Evolutionary conservation across 164 flowering plant genomes (phyloP).

Genomic region (Nymphaea colorata): DNA sequence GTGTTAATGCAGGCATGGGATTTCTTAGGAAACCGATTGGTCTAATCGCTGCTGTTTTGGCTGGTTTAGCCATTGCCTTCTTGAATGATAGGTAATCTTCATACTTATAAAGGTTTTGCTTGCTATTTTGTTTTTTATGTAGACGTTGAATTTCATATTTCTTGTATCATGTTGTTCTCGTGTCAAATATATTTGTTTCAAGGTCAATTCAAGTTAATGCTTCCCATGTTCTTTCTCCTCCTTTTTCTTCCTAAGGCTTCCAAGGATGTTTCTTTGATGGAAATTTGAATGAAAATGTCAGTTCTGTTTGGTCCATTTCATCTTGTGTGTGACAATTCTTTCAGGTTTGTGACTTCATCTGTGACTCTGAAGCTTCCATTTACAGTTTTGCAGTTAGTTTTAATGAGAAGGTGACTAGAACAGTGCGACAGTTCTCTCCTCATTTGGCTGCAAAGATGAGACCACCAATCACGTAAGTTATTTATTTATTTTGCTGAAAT

Average conservation of each 20-base stretch:
- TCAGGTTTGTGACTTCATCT: neutral
- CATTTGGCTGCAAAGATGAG: slow-evolving; percentile 98
- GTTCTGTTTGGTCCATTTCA: too few species aligned
- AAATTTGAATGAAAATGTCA: too few species aligned
- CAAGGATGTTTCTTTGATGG: too few species aligned
- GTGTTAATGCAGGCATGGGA: slow-evolving; percentile 47
- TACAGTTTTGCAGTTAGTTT: slow-evolving; percentile 96
- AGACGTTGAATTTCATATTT: neutral
- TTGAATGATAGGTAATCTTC: slow-evolving; percentile 75
- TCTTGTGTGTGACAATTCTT: neutral
- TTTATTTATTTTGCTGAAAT: neutral
- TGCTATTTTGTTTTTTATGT: neutral
- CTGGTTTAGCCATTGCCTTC: slow-evolving; percentile 69
- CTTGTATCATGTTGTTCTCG: neutral
- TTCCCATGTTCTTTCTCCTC: too few species aligned
- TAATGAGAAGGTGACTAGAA: slow-evolving; percentile 90
- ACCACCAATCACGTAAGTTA: slow-evolving; percentile 76
- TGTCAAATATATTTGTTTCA: too few species aligned
- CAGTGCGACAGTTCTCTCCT: slow-evolving; percentile 87
- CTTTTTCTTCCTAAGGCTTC: too few species aligned
- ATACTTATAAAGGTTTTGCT: neutral
- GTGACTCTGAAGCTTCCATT: neutral
- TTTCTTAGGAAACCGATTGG: slow-evolving; percentile 76
- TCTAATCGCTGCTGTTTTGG: slow-evolving; percentile 69
- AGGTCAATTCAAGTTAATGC: too few species aligned